Evolutionary conservation across 768 basidiomycete species (phyloP), one percentile per base, ranked within the genome.

Genomic region (Serendipita sp.): DNA sequence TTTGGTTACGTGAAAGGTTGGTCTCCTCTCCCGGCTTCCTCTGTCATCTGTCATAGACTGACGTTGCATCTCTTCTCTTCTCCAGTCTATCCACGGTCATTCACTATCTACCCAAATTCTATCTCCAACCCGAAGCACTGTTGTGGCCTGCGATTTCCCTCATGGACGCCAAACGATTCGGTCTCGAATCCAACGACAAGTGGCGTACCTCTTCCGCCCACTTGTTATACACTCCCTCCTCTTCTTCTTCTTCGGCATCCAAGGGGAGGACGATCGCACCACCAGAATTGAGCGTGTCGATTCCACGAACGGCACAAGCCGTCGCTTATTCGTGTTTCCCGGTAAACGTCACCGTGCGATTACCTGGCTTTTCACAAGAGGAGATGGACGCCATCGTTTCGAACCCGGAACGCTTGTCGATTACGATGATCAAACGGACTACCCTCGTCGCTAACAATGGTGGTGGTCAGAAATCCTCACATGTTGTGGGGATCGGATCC

Each of bases 101-200:
- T 35, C 56, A 60, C 56, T 60, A 60, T n/a, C 34, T 60, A 28
- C 56, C 56, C 3, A 60, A 60, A n/a, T 60, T 60, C n/a, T 60
- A 60, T 35, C 56, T 60, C 8, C 56, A 35, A n/a, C 23, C 18
- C 16, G 56, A 60, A n/a, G 18, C 56, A 32, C n/a, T 60, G 1
- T 28, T 60, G 16, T 60, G 56, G 56, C 56, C 56, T 1, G 56
- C 56, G 16, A 60, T 60, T 2, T 60, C 56, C 10, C 56, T 60
- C 16, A 60, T 60, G 56, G 56, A 60, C 56, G 56, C 56, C 56
- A 60, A 60, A 28, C 56, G 56, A n/a, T 60, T 60, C 56, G 56
- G 56, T 4, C n/a, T 60, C 7, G 28, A 23, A 8, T 23, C 23
- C 10, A 36, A 60, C 28, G 48, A 18, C 8, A 60, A 60, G 18